phyloP scores from a whole-genome alignment of 2,329 filamentous ascomycete species.

The Trichothecium roseum region DNA sequence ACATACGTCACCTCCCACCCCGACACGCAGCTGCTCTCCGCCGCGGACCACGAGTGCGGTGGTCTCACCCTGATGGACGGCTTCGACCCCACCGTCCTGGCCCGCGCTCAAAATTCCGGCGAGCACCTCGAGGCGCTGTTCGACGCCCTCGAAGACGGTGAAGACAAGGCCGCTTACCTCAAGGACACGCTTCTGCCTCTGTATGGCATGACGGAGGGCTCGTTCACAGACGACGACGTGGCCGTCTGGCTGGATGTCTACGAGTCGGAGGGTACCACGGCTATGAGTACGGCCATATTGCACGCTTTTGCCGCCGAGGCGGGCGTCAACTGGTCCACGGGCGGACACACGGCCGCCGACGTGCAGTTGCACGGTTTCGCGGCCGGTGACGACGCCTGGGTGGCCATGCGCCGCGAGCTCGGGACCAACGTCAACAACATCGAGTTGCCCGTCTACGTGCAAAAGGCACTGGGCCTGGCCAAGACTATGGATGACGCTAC shows the following conservation, averaged over 20 bases:
- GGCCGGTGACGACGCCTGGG: conserved; percentile 3
- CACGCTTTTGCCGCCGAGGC: conserved; percentile 6
- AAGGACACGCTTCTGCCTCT: conserved; percentile 6
- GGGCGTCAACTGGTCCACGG: conserved; percentile 12
- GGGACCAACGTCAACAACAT: conserved; percentile 15
- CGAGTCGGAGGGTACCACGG: conserved; percentile 4
- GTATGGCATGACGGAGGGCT: conserved; percentile 10
- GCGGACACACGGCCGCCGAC: conserved; percentile 11
- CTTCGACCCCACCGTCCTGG: conserved; percentile 10
- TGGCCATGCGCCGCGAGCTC: conserved; percentile 9
- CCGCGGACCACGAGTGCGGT: conserved; percentile 14
- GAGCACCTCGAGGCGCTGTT: conserved; percentile 8
- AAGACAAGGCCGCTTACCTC: conserved; percentile 8
- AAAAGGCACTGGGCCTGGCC: conserved; percentile 8
- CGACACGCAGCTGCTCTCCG: conserved; percentile 14
- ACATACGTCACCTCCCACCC: conserved; percentile 10
- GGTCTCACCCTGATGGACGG: conserved; percentile 11
- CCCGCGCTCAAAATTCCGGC: conserved; percentile 8
- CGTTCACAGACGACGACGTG: conserved; percentile 7
- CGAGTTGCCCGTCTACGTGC: conserved; percentile 14
- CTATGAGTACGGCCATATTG: conserved; percentile 7
- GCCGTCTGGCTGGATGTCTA: conserved; percentile 5
- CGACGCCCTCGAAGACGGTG: conserved; percentile 10
- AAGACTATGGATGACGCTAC: conserved; percentile 10
- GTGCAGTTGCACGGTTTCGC: conserved; percentile 12